Evolutionary conservation across 176 grass and related monocot genomes (phyloP), one percentile per base, ranked within the genome.

Genomic region (Paspalum notatum): DNA sequence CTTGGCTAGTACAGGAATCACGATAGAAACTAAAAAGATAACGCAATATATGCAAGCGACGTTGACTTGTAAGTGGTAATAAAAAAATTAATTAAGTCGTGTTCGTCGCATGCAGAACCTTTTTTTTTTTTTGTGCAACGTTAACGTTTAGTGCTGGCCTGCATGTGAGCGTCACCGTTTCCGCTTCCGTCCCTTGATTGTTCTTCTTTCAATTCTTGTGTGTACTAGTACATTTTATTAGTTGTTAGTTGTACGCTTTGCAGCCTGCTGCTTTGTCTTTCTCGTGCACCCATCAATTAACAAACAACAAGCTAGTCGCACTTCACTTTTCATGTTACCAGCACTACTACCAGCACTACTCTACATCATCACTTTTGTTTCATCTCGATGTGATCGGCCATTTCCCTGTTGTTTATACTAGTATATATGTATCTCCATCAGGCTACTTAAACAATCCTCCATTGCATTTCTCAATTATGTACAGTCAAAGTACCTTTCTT

Each of bases 251-350:
- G 57, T 13, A 60, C 22, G 57, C 57, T 60, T 60, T 60, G 26
- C 0, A 6, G 21, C 56, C 12, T n/a, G 21, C 21, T 59, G 56
- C 56, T 59, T 59, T 59, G 56, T 59, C 56, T 59, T 59, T 59
- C 56, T 59, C 56, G 56, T 59, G 56, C 56, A 21, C 5, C 4
- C 56, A 25, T 59, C 21, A 25, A 24, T 59, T 25, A 59, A 59
- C 56, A 25, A 59, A 22, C 32, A 32, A 24, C 22, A 57, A 11
- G 0, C 20, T n/a, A n/a, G n/a, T n/a, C 22, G 55, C 56, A 5
- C n/a, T 59, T n/a, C 56, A 2, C 56, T 59, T 59, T 59, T 59
- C 56, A 59, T 59, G 56, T 59, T 59, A 59, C n/a, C n/a, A n/a
- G n/a, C n/a, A n/a, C n/a, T n/a, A n/a, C n/a, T 18, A 59, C 24